Evolutionary conservation across 2,329 filamentous ascomycete genomes (phyloP).

Genomic region (Pseudopyrenochaeta lycopersici): DNA sequence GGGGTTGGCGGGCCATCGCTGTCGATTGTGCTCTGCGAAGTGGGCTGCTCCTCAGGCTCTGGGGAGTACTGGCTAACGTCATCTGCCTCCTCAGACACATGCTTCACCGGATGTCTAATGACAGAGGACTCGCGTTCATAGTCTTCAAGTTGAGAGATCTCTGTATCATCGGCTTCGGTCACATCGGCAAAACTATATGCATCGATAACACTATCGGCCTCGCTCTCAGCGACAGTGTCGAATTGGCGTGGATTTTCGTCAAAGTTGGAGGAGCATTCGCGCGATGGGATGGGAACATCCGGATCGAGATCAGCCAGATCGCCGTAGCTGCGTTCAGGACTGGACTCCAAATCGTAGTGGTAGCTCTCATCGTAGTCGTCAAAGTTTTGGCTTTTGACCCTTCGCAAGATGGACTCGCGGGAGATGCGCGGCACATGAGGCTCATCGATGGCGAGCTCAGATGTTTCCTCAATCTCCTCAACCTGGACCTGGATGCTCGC

Average conservation of each 20-base stretch:
- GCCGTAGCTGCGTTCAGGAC: slow-evolving; percentile 63
- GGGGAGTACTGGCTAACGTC: slow-evolving; percentile 67
- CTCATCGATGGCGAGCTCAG: slow-evolving; percentile 52
- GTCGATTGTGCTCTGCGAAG: slow-evolving; percentile 47
- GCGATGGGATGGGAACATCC: slow-evolving; percentile 87
- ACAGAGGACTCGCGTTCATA: slow-evolving; percentile 60
- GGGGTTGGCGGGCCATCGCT: slow-evolving; percentile 58
- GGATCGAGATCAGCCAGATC: slow-evolving; percentile 74
- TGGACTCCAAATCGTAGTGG: slow-evolving; percentile 58
- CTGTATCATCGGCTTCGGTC: slow-evolving; percentile 68
- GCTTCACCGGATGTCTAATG: slow-evolving; percentile 61
- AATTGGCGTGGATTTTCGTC: slow-evolving; percentile 69
- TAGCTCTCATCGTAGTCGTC: slow-evolving; percentile 60
- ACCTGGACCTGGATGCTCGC: slow-evolving; percentile 43
- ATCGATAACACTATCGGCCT: slow-evolving; percentile 60
- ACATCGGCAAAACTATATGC: slow-evolving; percentile 66
- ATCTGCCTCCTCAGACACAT: slow-evolving; percentile 55
- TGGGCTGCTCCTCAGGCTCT: slow-evolving; percentile 47
- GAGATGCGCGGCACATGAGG: slow-evolving; percentile 83
- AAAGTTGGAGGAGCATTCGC: slow-evolving; percentile 72
- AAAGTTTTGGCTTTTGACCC: slow-evolving; percentile 73
- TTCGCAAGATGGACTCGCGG: slow-evolving; percentile 89
- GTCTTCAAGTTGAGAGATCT: slow-evolving; percentile 54
- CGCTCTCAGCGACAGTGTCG: slow-evolving; percentile 67
- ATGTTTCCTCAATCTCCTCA: slow-evolving; percentile 38